phyloP scores from a whole-genome alignment of 208 protist species.

The Herpetomonas tarakana region DNA sequence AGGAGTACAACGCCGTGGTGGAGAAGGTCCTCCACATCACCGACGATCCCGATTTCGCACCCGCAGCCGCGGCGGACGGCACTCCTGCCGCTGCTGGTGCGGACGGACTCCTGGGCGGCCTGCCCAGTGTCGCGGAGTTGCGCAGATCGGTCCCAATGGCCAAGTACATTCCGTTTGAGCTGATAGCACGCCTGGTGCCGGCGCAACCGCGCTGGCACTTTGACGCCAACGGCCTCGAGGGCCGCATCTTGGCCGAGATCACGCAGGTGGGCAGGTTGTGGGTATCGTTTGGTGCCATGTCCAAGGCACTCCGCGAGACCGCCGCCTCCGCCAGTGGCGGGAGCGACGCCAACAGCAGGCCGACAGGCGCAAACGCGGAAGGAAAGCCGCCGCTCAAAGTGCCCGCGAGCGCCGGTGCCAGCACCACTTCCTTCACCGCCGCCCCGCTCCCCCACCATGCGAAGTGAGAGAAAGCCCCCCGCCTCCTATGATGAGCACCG shows the following conservation, averaged over 20 bases:
- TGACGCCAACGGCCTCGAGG: neutral
- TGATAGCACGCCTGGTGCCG: neutral
- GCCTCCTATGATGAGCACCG: no score
- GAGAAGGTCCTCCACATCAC: slow-evolving; percentile 16
- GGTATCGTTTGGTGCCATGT: neutral
- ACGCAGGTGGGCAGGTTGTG: neutral
- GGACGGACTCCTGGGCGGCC: no score
- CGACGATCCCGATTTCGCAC: neutral
- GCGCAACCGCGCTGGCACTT: neutral
- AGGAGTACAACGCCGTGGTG: slow-evolving; percentile 37
- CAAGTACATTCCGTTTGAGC: neutral
- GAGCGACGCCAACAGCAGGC: no score
- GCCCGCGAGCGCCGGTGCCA: no score
- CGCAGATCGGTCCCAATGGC: neutral
- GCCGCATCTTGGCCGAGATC: neutral
- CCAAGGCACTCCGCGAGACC: neutral
- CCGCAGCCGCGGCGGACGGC: neutral
- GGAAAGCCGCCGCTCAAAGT: no score
- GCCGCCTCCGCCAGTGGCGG: no score
- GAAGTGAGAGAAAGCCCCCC: no score
- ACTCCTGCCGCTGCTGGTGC: no score
- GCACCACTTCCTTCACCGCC: no score
- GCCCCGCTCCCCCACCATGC: no score
- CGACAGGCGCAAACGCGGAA: no score
- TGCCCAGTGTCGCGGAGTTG: neutral